Base-by-base conservation (phyloP, 352 stramenopile genomes). In the Heterotrichella gracilis region DNA sequence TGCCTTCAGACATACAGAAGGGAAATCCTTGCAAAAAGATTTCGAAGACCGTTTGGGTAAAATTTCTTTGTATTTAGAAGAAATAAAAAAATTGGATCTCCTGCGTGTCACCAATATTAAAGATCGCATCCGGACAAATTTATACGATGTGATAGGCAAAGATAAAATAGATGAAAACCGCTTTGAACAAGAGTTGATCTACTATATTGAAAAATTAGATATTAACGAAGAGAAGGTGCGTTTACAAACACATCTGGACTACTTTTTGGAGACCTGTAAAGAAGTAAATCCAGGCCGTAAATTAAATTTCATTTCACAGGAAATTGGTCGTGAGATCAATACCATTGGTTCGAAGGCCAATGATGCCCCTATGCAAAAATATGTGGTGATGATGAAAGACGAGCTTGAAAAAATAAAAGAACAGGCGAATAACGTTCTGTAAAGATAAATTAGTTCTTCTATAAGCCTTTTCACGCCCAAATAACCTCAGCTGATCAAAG, bases 151-250 rank as follows among this genome's bases (percentile, higher is more conserved):
- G 32, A 53, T 53, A 9, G 32, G 32, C 9, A 53, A 53, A 53
- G 9, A 9, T 17, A 53, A 53, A 53, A 53, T 53, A 17, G 32
- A 53, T n/a, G 32, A 53, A 53, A 53, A 53, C 32, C 9, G 32
- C 9, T 53, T 53, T 53, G 32, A 53, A n/a, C 32, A 53, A n/a
- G 32, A 53, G 32, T 53, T 53, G 32, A 53, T 53, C n/a, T 53
- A 53, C n/a, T 53, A 53, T 53, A n/a, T 53, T 53, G 32, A 53
- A 53, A 53, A 53, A 53, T n/a, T 53, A 9, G 32, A 53, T n/a
- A 53, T 53, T n/a, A 53, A 53, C 32, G 32, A 53, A 53, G 32
- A 53, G n/a, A 53, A 53, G n/a, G 32, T 53, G 32, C 32, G 32
- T 9, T n/a, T 53, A 53, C 9, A 53, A 53, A 53, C 32, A 17